These are phyloP conservation scores for Moelleriella libera DNA, from an alignment of 2,329 filamentous ascomycete species.

Conservation along the genomic window DNA sequence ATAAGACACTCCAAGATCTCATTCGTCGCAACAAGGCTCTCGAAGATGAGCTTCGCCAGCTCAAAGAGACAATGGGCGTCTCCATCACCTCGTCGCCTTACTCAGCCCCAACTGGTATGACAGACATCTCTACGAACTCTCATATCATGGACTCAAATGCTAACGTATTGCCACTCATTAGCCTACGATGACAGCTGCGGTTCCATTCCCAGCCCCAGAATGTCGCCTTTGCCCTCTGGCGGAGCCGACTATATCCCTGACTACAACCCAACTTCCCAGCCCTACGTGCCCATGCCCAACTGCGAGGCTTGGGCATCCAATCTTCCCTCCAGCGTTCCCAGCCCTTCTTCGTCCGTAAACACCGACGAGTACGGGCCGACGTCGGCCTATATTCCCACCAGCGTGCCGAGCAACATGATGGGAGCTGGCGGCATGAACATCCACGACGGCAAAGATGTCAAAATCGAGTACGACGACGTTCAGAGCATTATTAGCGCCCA, in stretches of 20 bases:
- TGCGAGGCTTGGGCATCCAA: conserved; percentile 31
- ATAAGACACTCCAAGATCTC: conserved; percentile 37
- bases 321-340: conserved; percentile 34
- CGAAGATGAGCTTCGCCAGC: conserved; percentile 34
- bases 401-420: conserved; percentile 30
- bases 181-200: conserved; percentile 25
- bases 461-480: conserved; percentile 25
- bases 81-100: conserved; percentile 25
- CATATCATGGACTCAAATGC: conserved; percentile 2
- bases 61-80: conserved; percentile 30
- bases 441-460: conserved; percentile 18
- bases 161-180: conserved; percentile 8
- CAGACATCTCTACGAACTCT: conserved; percentile 3
- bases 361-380: conserved; percentile 29
- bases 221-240: conserved; percentile 27
- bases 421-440: conserved; percentile 7
- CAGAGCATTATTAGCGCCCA: conserved; percentile 9
- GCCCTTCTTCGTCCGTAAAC: conserved; percentile 33
- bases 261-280: conserved; percentile 18
- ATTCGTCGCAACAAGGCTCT: conserved; percentile 37
- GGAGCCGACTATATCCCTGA: conserved; percentile 29
- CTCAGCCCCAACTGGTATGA: conserved; percentile 23
- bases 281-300: conserved; percentile 23
- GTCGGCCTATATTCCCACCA: conserved; percentile 31
- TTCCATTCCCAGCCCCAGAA: conserved; percentile 26